Evolutionary conservation across 805 yeast genomes (phyloP).

Genomic region (Spathaspora sp.): DNA sequence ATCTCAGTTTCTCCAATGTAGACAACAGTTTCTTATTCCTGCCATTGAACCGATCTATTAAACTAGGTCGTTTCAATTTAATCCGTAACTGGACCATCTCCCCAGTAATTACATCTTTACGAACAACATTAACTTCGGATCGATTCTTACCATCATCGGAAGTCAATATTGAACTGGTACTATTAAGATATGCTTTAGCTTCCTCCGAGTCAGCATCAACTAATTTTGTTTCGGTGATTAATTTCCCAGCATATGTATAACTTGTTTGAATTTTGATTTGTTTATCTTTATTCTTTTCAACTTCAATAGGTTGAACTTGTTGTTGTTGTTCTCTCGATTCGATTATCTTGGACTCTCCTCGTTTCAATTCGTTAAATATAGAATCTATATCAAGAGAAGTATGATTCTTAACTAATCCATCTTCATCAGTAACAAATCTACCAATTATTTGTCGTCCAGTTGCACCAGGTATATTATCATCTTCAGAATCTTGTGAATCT

Average conservation of each 20-base stretch:
- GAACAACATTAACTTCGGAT: slow-evolving; percentile 31
- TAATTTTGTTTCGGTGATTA: slow-evolving; percentile 69
- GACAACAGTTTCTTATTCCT: slow-evolving; percentile 60
- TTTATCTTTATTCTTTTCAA: neutral
- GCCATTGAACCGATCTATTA: slow-evolving; percentile 74
- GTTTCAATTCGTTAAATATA: slow-evolving; percentile 25
- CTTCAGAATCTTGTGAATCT: slow-evolving; percentile 20
- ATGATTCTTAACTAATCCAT: slow-evolving; percentile 11
- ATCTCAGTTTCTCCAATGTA: slow-evolving; percentile 85
- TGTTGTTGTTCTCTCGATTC: neutral
- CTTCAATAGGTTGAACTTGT: slow-evolving; percentile 3
- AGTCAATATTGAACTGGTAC: slow-evolving; percentile 36
- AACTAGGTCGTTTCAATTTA: slow-evolving; percentile 68
- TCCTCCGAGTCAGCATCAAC: slow-evolving; percentile 81
- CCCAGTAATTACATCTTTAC: slow-evolving; percentile 26
- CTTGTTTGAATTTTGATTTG: slow-evolving; percentile 66
- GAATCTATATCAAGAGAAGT: slow-evolving; percentile 24
- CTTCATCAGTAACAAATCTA: slow-evolving; percentile 6
- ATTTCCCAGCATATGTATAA: slow-evolving; percentile 87
- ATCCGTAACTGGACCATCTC: slow-evolving; percentile 42
- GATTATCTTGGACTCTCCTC: slow-evolving; percentile 1
- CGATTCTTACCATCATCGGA: slow-evolving; percentile 10
- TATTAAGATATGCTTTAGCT: slow-evolving; percentile 74
- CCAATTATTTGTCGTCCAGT: slow-evolving; percentile 47
- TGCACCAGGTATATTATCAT: slow-evolving; percentile 29